Evolutionary conservation across 768 basidiomycete species (phyloP).

Genomic region (Phylloporus rhodoxanthus): DNA sequence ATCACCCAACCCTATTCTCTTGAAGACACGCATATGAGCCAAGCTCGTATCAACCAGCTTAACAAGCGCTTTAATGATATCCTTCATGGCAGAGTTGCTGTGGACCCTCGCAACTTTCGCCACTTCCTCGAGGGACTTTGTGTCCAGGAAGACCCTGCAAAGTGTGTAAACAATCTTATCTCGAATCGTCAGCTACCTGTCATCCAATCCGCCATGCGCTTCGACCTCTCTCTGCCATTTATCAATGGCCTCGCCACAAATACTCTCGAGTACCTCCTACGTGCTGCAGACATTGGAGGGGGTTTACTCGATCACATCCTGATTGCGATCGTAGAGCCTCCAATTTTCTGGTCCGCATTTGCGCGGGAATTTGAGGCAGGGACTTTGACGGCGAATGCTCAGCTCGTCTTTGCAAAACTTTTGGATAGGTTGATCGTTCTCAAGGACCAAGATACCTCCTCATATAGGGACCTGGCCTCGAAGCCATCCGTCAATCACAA

Average conservation of each 20-base stretch:
- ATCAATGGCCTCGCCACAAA: conserved; percentile 38
- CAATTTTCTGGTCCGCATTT: conserved; percentile 46
- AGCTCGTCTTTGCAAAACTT: conserved; percentile 43
- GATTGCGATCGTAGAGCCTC: conserved; percentile 42
- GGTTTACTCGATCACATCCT: conserved; percentile 40
- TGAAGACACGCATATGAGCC: conserved; percentile 8
- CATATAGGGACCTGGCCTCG: conserved; percentile 38
- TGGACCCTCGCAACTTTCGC: conserved; percentile 20
- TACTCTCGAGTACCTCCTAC: conserved; percentile 38
- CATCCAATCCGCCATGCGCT: conserved; percentile 41
- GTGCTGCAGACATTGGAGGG: conserved; percentile 39
- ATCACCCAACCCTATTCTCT: too few relatives aligned
- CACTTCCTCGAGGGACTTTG: conserved; percentile 46
- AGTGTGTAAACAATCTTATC: conserved; percentile 36
- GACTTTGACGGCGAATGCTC: conserved; percentile 30
- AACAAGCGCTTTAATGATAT: conserved; percentile 33
- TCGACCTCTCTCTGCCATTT: conserved; percentile 35
- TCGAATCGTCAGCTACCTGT: conserved; percentile 34
- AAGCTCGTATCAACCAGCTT: conserved; percentile 24
- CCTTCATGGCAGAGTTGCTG: conserved; percentile 23
- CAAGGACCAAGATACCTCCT: conserved; percentile 28
- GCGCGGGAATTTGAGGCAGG: conserved; percentile 30
- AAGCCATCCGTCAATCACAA: conserved; percentile 24
- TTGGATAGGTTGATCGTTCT: conserved; percentile 43
- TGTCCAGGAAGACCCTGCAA: conserved; percentile 34